Evolutionary conservation across 164 flowering plant genomes (phyloP).

Genomic region (Vitis amurensis): DNA sequence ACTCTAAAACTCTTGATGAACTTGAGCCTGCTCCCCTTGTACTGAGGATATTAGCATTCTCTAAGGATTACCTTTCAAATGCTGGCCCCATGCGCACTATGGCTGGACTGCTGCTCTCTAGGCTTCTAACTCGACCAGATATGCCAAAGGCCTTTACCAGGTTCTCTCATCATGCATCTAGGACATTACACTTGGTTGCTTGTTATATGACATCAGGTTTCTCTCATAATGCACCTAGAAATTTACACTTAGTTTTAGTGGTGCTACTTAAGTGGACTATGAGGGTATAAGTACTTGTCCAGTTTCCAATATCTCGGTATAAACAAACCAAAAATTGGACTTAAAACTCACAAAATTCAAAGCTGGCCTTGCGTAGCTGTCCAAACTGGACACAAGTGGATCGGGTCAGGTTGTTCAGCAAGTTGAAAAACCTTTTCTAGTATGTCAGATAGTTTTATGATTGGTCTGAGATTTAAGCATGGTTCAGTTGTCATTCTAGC

Average conservation of each 20-base stretch:
- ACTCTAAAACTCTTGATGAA: slow-evolving; percentile 22
- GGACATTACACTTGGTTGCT: not conserved
- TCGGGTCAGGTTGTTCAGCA: not conserved
- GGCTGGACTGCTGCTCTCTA: slow-evolving; percentile 79
- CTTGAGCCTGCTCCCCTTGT: slow-evolving; percentile 77
- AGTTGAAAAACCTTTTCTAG: too few species aligned
- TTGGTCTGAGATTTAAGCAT: too few species aligned
- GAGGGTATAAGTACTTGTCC: not conserved
- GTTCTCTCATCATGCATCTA: slow-evolving; percentile 26
- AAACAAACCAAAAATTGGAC: not conserved
- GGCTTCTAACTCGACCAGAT: slow-evolving; percentile 92
- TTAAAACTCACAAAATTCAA: not conserved
- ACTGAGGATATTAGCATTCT: slow-evolving; percentile 54
- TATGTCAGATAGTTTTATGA: too few species aligned
- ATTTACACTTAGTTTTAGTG: too few species aligned
- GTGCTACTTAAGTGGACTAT: not conserved
- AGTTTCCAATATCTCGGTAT: not conserved
- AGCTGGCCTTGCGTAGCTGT: not conserved
- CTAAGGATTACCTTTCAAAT: slow-evolving; percentile 82
- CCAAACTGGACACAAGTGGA: not conserved
- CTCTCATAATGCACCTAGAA: too few species aligned
- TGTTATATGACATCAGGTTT: not conserved
- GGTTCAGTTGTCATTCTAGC: too few species aligned
- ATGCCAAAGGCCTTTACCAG: slow-evolving; percentile 80
- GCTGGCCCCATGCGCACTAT: slow-evolving; percentile 94